Base-by-base conservation (phyloP, 1,284 basidiomycete genomes). In the Ganoderma multipileum region DNA sequence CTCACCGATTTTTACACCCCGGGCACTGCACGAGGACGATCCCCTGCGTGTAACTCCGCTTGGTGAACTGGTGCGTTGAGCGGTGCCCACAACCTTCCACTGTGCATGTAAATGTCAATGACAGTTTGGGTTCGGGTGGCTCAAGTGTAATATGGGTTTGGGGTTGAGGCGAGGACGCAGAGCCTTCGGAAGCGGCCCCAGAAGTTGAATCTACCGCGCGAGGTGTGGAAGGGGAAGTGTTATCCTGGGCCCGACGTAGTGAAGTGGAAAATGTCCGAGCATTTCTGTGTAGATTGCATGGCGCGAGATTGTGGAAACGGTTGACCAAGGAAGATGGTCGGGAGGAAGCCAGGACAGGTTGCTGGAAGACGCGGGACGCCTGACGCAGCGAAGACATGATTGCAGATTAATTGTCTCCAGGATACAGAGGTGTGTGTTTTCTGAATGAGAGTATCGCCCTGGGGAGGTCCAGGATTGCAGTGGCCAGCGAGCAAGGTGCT, bases 1-100 rank as follows among this genome's bases (percentile, higher is more conserved):
- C 87, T 70, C 78, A 95, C 92, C 96, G 83, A 77, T 95, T 96
- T 76, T 94, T 90, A 81, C 97, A 99, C 20, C 88, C 88, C 1
- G 97, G 96, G 81, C 97, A 99, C 77, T 97, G 89, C 0, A 98
- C 89, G 39, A 99, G 84, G 1, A 99, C 97, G 65, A 99, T 93
- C 0, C 97, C 97, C 60, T 86, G 89, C 75, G 92, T 87, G 80
- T 99, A 99, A 36, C 94, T 89, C 42, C 89, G 86, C 78, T 91
- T 93, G 12, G 93, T 88, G 78, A 99, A 99, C 71, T 95, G 88
- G 76, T 99, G 97, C 12, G 94, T 91, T 11, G 94, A 96, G 2
- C 97, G 90, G 73, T 93, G 90, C 5, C 86, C 86, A 76, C 97
- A 99, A 1, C 86, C 86, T 20, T 84, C 76, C 1, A 89, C 95